A percentile compares a stretch with the other conserved stretches of the same genome.
Conservation (phyloP, 371 early-diverging fungal genomes). For the Amoeboaphelidium occidentale region DNA sequence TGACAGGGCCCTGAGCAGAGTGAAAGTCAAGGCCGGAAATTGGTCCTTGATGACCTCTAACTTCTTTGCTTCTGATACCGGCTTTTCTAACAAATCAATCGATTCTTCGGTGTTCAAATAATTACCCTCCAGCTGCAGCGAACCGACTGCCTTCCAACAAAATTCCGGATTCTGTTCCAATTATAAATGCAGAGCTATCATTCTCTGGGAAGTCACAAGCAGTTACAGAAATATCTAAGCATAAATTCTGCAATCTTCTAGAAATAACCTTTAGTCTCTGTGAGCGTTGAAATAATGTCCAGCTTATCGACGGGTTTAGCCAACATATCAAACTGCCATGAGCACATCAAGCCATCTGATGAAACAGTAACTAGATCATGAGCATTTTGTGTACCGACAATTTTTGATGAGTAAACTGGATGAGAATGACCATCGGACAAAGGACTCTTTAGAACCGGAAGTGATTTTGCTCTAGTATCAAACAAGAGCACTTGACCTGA, state of each 20-base stretch:
- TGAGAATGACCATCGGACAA: constrained; percentile 86
- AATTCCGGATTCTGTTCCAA: constrained; percentile 86
- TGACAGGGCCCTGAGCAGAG: constrained; percentile 38
- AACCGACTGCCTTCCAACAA: constrained; percentile 76
- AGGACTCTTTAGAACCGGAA: constrained; percentile 23
- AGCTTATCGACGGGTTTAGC: constrained; percentile 53
- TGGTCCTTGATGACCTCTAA: constrained; percentile 58
- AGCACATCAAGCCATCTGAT: constrained; percentile 80
- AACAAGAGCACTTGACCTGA: constrained; percentile 88
- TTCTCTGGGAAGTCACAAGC: constrained; percentile 64
- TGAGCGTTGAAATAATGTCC: not conserved
- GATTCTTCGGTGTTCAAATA: not conserved
- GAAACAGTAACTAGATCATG: constrained; percentile 69
- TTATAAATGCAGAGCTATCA: constrained; percentile 74
- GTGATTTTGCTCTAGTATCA: constrained; percentile 74
- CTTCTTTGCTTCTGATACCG: constrained; percentile 59
- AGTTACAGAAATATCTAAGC: constrained; percentile 76
- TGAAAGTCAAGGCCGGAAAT: constrained; percentile 82
- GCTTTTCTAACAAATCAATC: constrained; percentile 37
- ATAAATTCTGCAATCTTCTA: too few relatives aligned
- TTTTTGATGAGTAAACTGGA: constrained; percentile 64
- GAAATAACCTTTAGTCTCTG: too few relatives aligned
- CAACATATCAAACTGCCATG: constrained; percentile 91
- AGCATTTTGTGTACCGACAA: constrained; percentile 85
- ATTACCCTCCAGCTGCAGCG: constrained; percentile 52